Evolutionary conservation across 2,329 filamentous ascomycete genomes (phyloP).

Genomic region (Eurotiales sp.): DNA sequence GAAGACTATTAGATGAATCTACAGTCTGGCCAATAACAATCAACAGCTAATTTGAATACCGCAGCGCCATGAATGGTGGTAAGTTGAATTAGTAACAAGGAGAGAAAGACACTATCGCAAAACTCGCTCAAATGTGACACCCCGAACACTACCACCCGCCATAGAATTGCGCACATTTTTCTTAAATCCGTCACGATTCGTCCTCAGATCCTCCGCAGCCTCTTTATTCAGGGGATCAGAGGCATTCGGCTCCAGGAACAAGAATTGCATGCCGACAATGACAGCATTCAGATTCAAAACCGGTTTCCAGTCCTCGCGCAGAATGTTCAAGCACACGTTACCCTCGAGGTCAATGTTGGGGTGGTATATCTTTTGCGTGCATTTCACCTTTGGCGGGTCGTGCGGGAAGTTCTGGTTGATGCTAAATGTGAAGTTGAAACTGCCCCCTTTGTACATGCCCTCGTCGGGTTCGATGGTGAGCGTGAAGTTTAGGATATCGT

Average conservation of each 20-base stretch:
- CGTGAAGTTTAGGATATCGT: constrained; percentile 55
- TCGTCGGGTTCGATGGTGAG: constrained; percentile 49
- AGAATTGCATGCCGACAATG: constrained; percentile 91
- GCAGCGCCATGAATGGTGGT: constrained; percentile 4
- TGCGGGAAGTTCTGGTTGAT: constrained; percentile 96
- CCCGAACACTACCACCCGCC: constrained; percentile 72
- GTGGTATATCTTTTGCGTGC: constrained; percentile 97
- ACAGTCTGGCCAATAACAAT: background rate
- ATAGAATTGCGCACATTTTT: constrained; percentile 83
- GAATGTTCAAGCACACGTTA: constrained; percentile 95
- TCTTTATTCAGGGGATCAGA: constrained; percentile 98
- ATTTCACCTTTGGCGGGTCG: constrained; percentile 95
- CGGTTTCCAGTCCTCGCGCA: constrained; percentile 98
- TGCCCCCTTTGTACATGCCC: constrained; percentile 79
- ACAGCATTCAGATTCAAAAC: constrained; percentile 95
- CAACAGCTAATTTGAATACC: background rate
- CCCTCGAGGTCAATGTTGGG: constrained; percentile 97
- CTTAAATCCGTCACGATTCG: constrained; percentile 84
- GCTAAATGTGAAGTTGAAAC: constrained; percentile 84
- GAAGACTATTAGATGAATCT: too few species aligned
- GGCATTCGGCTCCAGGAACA: constrained; percentile 96
- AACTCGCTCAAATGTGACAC: constrained; percentile 72
- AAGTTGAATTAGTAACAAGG: background rate
- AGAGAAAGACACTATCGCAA: constrained; percentile 52
- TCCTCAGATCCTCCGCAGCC: constrained; percentile 84